These are phyloP conservation scores for Pseudotsuga menziesii DNA, from an alignment of 75 land plant species.

Conservation along the genomic window DNA sequence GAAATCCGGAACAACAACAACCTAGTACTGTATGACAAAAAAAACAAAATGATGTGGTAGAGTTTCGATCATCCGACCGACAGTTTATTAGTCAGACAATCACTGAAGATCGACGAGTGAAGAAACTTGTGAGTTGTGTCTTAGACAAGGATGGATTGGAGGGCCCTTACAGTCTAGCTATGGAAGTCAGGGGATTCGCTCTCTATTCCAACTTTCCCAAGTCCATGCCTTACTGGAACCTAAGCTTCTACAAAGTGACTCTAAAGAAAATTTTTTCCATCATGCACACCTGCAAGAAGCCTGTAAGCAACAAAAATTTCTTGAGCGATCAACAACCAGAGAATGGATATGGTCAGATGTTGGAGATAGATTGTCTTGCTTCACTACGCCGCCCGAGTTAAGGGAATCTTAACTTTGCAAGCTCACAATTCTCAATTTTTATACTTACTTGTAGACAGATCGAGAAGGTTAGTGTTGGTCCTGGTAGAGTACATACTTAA, in stretches of 20 bases:
- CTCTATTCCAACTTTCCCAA: conserved; percentile 13
- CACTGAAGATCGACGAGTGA: neutral
- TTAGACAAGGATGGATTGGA: conserved; percentile 15
- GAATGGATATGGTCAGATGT: conserved; percentile 6
- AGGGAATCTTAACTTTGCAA: neutral
- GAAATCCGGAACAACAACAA: no score
- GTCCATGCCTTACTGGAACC: conserved; percentile 3
- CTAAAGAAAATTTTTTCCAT: neutral
- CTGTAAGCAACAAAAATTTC: conserved; percentile 1
- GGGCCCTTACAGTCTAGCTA: conserved; percentile 25
- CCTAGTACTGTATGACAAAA: no score
- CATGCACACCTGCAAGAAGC: neutral
- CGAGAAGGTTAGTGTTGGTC: no score
- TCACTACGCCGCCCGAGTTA: neutral
- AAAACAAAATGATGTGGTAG: no score
- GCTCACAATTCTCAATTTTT: no score
- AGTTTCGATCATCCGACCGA: no score
- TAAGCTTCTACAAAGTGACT: conserved; percentile 5
- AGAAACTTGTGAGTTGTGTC: conserved; percentile 21
- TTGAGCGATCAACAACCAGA: neutral
- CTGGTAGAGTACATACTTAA: no score
- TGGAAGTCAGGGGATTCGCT: conserved; percentile 25
- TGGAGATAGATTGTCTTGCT: neutral
- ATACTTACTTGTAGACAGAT: no score
- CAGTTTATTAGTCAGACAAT: no score